Conservation (phyloP, 2,329 filamentous ascomycete species). For the Fusarium sp. region DNA sequence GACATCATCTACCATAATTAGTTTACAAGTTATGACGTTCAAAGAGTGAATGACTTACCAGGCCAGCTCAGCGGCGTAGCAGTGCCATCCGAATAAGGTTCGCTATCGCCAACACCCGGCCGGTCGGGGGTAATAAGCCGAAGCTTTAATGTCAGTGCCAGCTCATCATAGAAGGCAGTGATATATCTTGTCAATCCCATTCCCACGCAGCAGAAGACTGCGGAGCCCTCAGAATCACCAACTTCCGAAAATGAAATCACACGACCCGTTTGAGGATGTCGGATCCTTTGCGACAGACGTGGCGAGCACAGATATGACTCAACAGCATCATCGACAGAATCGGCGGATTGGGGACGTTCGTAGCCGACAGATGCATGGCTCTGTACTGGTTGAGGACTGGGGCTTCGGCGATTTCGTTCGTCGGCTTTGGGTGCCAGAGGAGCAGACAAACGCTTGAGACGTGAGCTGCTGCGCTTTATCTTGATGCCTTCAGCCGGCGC, state of each 20-base stretch:
- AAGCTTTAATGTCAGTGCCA: constrained; percentile 88
- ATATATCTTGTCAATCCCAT: constrained; percentile 98
- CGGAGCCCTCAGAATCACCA: constrained; percentile 89
- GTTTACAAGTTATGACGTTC: background rate
- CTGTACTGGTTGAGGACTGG: constrained; percentile 46
- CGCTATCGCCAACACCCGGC: constrained; percentile 93
- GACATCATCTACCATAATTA: constrained; percentile 73
- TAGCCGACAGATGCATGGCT: constrained; percentile 64
- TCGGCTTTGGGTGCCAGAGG: constrained; percentile 59
- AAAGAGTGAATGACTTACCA: constrained; percentile 66
- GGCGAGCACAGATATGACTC: constrained; percentile 86
- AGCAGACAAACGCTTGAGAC: constrained; percentile 69
- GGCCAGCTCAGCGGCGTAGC: constrained; percentile 94
- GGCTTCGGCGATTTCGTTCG: constrained; percentile 49
- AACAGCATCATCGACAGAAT: constrained; percentile 91
- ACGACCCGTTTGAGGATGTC: constrained; percentile 86
- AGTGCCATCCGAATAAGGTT: constrained; percentile 82
- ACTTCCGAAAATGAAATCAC: constrained; percentile 97
- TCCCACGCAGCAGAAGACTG: constrained; percentile 95
- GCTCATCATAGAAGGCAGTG: constrained; percentile 96
- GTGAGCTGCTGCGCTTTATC: constrained; percentile 68
- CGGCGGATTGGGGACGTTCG: constrained; percentile 80
- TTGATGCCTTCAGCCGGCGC: constrained; percentile 60
- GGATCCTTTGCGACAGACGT: constrained; percentile 87
- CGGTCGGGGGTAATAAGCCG: constrained; percentile 94